phyloP scores from a whole-genome alignment of 352 stramenopile genomes.

The Phytophthora pistaciae region DNA sequence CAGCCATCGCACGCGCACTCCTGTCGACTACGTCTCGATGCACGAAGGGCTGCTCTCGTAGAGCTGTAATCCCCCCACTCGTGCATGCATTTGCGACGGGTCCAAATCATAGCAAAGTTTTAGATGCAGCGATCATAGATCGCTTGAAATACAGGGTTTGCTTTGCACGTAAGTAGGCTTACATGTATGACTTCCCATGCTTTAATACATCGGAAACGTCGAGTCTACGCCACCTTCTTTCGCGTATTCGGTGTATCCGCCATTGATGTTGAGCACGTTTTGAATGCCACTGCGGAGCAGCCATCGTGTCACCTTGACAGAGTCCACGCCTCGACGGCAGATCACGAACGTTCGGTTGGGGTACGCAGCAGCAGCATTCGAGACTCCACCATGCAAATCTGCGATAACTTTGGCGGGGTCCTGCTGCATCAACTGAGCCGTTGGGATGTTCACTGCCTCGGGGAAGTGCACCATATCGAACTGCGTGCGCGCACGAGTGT shows the following conservation, averaged over 20 bases:
- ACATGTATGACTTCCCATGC: background rate
- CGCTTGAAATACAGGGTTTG: constrained; percentile 31
- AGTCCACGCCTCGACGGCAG: constrained; percentile 85
- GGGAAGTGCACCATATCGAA: constrained; percentile 85
- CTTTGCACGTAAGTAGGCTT: background rate
- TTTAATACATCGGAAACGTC: constrained; percentile 82
- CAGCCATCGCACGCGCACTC: constrained; percentile 33
- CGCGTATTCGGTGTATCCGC: constrained; percentile 77
- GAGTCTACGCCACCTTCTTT: constrained; percentile 46
- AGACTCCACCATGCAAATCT: constrained; percentile 15
- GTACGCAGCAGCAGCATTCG: background rate
- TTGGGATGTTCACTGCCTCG: constrained; percentile 74
- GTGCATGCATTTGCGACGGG: constrained; percentile 2
- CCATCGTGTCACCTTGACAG: constrained; percentile 63
- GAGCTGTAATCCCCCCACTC: background rate
- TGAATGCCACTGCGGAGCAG: constrained; percentile 52
- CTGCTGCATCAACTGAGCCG: constrained; percentile 51
- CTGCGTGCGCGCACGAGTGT: constrained; percentile 62
- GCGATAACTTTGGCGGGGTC: constrained; percentile 25
- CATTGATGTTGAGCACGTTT: constrained; percentile 70
- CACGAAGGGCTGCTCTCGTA: constrained; percentile 59
- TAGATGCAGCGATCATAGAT: constrained; percentile 36
- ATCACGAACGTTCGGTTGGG: constrained; percentile 60
- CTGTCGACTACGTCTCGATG: constrained; percentile 70
- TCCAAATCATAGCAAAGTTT: constrained; percentile 22